These are phyloP conservation scores for Ogataea kodamae DNA, from an alignment of 805 yeast species.

Conservation along the genomic window DNA sequence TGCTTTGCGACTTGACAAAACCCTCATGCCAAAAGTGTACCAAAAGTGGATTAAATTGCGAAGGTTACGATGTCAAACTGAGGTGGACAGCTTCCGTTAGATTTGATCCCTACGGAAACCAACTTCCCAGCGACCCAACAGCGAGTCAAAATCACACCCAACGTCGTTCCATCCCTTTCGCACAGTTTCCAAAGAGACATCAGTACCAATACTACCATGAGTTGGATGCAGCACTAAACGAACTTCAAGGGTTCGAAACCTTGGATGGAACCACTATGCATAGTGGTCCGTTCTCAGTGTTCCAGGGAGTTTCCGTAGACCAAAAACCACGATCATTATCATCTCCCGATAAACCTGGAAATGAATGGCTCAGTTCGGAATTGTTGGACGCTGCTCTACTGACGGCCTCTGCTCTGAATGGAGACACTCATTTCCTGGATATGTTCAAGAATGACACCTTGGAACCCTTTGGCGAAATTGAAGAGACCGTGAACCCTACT, in stretches of 20 bases:
- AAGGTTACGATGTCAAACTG: conserved; percentile 78
- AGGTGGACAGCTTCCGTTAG: conserved; percentile 67
- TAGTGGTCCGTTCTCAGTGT: conserved; percentile 83
- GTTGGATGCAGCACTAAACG: conserved; percentile 66
- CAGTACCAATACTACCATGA: conserved; percentile 73
- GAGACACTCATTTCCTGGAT: conserved; percentile 57
- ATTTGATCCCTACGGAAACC: conserved; percentile 46
- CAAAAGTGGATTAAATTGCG: conserved; percentile 65
- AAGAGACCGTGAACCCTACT: conserved; percentile 8
- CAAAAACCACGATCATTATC: conserved; percentile 15
- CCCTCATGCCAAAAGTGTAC: conserved; percentile 74
- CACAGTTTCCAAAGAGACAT: conserved; percentile 57
- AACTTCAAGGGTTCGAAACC: conserved; percentile 46
- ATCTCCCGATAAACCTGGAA: conserved; percentile 33
- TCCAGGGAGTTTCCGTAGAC: conserved; percentile 40
- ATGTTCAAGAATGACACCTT: conserved; percentile 37
- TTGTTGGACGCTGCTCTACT: conserved; percentile 67
- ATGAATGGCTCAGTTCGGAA: conserved; percentile 70
- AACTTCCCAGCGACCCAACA: conserved; percentile 30
- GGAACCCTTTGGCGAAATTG: conserved; percentile 13
- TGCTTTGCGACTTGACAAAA: conserved; percentile 70
- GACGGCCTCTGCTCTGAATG: conserved; percentile 68
- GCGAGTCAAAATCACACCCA: conserved; percentile 54
- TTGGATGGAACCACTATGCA: conserved; percentile 35
- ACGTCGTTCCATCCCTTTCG: conserved; percentile 70